Evolutionary conservation across 2,329 filamentous ascomycete genomes (phyloP).

Genomic region (Aspergillus sp.): DNA sequence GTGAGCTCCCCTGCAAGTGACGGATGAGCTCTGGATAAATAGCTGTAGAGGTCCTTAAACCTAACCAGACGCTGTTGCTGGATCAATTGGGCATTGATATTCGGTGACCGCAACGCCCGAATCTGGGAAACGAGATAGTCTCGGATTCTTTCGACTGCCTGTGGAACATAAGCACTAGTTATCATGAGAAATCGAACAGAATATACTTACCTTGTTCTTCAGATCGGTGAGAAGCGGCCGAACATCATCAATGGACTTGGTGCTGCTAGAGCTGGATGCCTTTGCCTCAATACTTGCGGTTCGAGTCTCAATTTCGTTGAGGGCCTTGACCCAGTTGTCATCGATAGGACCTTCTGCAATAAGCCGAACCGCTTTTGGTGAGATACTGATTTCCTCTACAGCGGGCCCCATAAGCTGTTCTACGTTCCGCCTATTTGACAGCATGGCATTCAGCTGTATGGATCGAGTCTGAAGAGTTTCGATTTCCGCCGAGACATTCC

Average conservation of each 20-base stretch:
- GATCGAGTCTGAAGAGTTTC: conserved; percentile 87
- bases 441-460: conserved; percentile 68
- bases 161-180: conserved; percentile 6
- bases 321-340: conserved; percentile 74
- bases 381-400: conserved; percentile 85
- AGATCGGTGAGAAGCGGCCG: conserved; percentile 79
- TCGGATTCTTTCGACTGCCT: conserved; percentile 87
- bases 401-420: conserved; percentile 81
- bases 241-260: conserved; percentile 75
- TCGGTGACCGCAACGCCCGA: conserved; percentile 85
- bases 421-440: conserved; percentile 83
- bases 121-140: conserved; percentile 94
- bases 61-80: conserved; percentile 86
- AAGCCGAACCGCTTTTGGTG: conserved; percentile 73
- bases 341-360: conserved; percentile 87
- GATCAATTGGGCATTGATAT: conserved; percentile 94
- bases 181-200: neutral
- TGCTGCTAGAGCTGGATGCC: conserved; percentile 52
- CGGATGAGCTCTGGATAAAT: conserved; percentile 74
- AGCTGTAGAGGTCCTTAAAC: conserved; percentile 82
- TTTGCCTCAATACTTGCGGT: conserved; percentile 65
- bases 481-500: conserved; percentile 87
- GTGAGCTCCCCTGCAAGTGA: conserved; percentile 83
- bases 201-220: conserved; percentile 60
- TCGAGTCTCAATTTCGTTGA: conserved; percentile 77